phyloP scores from a whole-genome alignment of 805 yeast species.

The Ogataea paraovalis region DNA sequence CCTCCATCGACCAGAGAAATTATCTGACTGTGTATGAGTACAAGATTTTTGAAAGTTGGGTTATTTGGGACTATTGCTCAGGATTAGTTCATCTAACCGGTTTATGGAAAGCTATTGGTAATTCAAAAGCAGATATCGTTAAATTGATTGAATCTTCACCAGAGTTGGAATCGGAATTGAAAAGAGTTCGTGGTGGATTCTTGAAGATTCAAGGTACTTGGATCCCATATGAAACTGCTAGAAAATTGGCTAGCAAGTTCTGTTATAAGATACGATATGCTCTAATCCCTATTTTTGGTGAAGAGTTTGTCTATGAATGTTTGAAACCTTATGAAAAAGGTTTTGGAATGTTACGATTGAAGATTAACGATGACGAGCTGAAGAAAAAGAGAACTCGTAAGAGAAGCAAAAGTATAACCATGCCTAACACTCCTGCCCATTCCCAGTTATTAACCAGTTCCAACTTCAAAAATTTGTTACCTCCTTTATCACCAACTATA shows the following conservation, averaged over 20 bases:
- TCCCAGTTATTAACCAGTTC: neutral
- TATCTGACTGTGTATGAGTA: conserved; percentile 71
- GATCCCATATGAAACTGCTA: conserved; percentile 72
- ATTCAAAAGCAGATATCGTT: conserved; percentile 72
- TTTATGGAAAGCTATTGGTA: conserved; percentile 74
- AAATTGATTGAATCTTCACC: conserved; percentile 65
- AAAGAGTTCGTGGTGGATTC: conserved; percentile 85
- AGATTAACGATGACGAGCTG: conserved; percentile 26
- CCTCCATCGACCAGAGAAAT: conserved; percentile 68
- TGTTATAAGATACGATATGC: conserved; percentile 75
- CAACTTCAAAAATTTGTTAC: neutral
- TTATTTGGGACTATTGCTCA: conserved; percentile 81
- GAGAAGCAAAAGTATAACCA: conserved; percentile 11
- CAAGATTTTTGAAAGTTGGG: conserved; percentile 62
- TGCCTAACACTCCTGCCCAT: neutral
- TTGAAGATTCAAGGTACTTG: conserved; percentile 93
- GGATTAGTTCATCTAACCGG: conserved; percentile 89
- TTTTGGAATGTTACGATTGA: conserved; percentile 57
- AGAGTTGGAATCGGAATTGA: conserved; percentile 55
- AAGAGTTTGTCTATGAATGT: conserved; percentile 58
- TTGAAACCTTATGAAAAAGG: conserved; percentile 56
- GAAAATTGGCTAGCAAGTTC: conserved; percentile 63
- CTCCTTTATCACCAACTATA: neutral
- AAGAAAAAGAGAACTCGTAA: conserved; percentile 21
- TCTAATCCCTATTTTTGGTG: conserved; percentile 77